These are phyloP conservation scores for Diplotaxis tenuifolia DNA, from an alignment of 345 rosid species.

Conservation along the genomic window DNA sequence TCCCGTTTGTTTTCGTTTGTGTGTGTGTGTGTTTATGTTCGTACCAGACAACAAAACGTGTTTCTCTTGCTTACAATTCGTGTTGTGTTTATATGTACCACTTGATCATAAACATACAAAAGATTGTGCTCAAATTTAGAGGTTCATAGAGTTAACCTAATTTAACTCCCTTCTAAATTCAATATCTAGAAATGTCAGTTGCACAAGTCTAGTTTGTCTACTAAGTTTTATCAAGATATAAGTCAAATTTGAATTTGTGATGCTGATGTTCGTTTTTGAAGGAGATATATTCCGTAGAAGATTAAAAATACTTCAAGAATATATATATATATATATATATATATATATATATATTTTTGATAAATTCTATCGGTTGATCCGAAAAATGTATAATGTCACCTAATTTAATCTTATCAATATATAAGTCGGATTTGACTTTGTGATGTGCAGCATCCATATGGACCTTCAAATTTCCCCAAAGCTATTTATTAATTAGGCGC, in stretches of 20 bases:
- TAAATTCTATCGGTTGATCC: too few species aligned
- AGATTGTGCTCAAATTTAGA: constrained; percentile 9
- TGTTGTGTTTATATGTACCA: constrained; percentile 25
- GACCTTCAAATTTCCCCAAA: neutral
- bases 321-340: too few species aligned
- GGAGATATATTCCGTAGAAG: neutral
- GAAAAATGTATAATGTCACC: too few species aligned
- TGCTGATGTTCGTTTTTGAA: neutral
- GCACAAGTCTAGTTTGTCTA: too few species aligned
- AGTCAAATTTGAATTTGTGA: neutral
- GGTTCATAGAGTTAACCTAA: constrained; percentile 23
- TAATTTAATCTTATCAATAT: neutral
- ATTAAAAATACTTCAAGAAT: neutral
- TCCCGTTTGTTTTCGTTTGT: neutral
- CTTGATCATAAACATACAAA: constrained; percentile 6
- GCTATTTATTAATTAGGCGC: neutral
- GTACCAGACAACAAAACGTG: constrained; percentile 24
- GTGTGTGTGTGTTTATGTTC: constrained; percentile 4
- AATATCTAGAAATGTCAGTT: too few species aligned
- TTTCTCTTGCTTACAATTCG: constrained; percentile 11
- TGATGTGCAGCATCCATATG: neutral
- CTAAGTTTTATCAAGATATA: neutral
- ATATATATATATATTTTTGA: too few species aligned
- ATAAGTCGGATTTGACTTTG: neutral
- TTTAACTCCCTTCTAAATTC: neutral